phyloP scores from a whole-genome alignment of 2,329 filamentous ascomycete species.

The Penicillium thymicola region DNA sequence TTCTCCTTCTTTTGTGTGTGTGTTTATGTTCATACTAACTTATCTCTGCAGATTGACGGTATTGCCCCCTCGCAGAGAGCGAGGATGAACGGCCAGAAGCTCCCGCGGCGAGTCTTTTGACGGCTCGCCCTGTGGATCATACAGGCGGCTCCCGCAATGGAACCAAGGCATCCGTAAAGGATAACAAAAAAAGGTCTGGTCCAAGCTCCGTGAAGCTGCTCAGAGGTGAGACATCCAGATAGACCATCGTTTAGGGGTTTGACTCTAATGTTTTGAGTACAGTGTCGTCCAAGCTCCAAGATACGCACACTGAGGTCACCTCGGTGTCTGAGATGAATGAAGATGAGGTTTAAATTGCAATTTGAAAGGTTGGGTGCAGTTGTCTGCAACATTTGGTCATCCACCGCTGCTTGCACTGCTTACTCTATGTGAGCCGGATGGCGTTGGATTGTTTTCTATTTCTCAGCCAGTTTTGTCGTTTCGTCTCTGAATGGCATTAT shows the following conservation, averaged over 20 bases:
- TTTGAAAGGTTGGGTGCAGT: conserved; percentile 30
- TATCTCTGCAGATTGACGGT: conserved; percentile 70
- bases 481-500: conserved; percentile 9
- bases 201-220: conserved; percentile 38
- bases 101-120: conserved; percentile 53
- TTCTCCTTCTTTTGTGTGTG: too few relatives aligned
- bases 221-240: conserved; percentile 31
- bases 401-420: conserved; percentile 12
- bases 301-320: conserved; percentile 30
- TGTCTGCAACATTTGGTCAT: conserved; percentile 19
- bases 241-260: too few relatives aligned
- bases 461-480: conserved; percentile 14
- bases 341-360: conserved; percentile 29
- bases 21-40: conserved; percentile 9
- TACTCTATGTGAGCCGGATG: conserved; percentile 11
- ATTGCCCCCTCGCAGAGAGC: conserved; percentile 79
- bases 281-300: conserved; percentile 47
- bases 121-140: conserved; percentile 48
- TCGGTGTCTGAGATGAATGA: conserved; percentile 26
- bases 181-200: conserved; percentile 30
- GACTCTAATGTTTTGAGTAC: neutral
- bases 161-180: conserved; percentile 32
- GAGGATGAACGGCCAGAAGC: conserved; percentile 74
- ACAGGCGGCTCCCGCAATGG: conserved; percentile 34
- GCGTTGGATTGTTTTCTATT: conserved; percentile 12